phyloP scores from a whole-genome alignment of 2,329 filamentous ascomycete species.

The Aspergillus cejpii region DNA sequence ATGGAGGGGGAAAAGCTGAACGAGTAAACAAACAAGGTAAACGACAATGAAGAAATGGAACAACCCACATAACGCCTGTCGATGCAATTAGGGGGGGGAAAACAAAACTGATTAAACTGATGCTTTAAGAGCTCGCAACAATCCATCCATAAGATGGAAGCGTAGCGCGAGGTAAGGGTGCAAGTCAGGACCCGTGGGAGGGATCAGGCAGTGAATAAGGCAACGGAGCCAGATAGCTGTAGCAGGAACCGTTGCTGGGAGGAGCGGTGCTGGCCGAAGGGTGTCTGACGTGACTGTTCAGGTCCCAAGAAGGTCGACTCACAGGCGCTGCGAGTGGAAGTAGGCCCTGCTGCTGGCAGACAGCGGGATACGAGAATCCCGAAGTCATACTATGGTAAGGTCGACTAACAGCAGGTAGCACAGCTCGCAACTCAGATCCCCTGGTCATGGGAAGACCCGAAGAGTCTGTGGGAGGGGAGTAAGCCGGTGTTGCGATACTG shows the following conservation, averaged over 20 bases:
- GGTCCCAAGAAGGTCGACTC: constrained; percentile 35
- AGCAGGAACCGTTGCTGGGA: constrained; percentile 22
- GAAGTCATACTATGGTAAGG: constrained; percentile 28
- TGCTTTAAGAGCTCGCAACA: neutral
- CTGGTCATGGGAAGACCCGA: constrained; percentile 25
- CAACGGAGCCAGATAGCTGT: constrained; percentile 30
- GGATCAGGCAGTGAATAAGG: constrained; percentile 30
- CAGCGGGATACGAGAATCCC: constrained; percentile 29
- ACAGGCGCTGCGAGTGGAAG: constrained; percentile 28
- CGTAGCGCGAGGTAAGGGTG: neutral
- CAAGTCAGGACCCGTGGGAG: constrained; percentile 20
- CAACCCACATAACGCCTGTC: constrained; percentile 9
- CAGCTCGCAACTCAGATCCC: constrained; percentile 35
- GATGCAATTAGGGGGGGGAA: constrained; percentile 12
- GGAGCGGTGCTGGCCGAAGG: constrained; percentile 23
- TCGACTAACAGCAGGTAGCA: constrained; percentile 27
- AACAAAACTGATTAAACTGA: neutral
- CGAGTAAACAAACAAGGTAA: constrained; percentile 5
- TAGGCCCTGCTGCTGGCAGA: constrained; percentile 26
- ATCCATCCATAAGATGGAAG: constrained; percentile 2
- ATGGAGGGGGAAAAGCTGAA: constrained; percentile 11
- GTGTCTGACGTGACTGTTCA: constrained; percentile 27
- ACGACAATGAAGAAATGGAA: constrained; percentile 6
- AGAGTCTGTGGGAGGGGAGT: constrained; percentile 40
- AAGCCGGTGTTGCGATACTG: constrained; percentile 38